Percentiles rank a stretch among this genome's conserved stretches.
These are phyloP conservation scores for Podosphaera xanthii DNA, from an alignment of 2,329 filamentous ascomycete species.

Conservation along the genomic window DNA sequence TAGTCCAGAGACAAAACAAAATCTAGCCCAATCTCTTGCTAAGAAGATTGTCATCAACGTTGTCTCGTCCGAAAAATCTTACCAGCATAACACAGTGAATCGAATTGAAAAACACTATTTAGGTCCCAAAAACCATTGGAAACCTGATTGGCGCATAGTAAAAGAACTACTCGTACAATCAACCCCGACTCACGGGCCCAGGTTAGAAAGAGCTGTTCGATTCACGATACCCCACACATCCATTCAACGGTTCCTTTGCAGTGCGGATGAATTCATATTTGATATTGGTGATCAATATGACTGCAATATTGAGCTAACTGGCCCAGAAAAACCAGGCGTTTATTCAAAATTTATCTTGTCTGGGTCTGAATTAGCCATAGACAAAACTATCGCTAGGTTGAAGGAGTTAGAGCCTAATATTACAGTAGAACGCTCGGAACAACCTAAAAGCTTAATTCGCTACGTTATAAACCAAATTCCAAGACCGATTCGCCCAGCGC, in stretches of 20 bases:
- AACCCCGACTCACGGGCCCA: conserved; percentile 6
- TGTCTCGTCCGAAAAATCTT: neutral
- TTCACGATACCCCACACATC: conserved; percentile 5
- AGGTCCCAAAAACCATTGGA: neutral
- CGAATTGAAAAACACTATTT: neutral
- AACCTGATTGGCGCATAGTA: neutral
- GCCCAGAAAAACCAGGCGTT: neutral
- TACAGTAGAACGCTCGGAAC: neutral
- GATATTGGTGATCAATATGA: conserved; percentile 7
- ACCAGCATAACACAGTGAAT: no score
- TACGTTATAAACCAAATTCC: neutral
- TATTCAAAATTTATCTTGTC: conserved; percentile 7
- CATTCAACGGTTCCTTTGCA: conserved; percentile 3
- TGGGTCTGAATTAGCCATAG: conserved; percentile 7
- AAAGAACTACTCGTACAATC: neutral
- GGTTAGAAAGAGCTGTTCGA: conserved; percentile 7
- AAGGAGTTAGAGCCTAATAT: conserved; percentile 5
- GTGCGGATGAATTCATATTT: conserved; percentile 9
- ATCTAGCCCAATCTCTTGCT: neutral
- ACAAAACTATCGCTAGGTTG: conserved; percentile 7
- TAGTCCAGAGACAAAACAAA: no score
- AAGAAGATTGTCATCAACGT: neutral
- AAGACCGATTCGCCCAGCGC: conserved; percentile 4
- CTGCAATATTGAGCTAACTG: conserved; percentile 6
- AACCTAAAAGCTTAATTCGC: neutral